These are phyloP conservation scores for Neurospora sp. DNA, from an alignment of 495 filamentous ascomycete species.

Conservation along the genomic window DNA sequence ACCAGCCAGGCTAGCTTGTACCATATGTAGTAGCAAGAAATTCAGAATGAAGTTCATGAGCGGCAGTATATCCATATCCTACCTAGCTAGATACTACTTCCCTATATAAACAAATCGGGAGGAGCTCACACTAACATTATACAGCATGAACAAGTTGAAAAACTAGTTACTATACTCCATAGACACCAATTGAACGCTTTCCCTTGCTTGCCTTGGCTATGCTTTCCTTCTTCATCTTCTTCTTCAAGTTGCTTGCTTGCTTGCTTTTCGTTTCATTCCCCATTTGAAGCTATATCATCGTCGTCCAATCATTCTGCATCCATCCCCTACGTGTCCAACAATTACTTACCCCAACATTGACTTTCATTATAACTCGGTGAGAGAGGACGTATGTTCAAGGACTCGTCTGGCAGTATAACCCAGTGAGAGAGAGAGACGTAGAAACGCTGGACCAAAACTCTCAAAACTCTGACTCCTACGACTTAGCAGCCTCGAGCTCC, in stretches of 20 bases:
- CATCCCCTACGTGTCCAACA: neutral
- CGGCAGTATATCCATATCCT: neutral
- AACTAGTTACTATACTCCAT: neutral
- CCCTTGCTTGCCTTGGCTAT: neutral
- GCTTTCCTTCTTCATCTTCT: neutral
- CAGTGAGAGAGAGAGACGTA: neutral
- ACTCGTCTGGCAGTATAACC: neutral
- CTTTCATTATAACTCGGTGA: neutral
- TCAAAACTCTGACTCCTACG: slow-evolving; percentile 13
- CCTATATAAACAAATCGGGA: neutral
- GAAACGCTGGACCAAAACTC: neutral
- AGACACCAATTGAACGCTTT: neutral
- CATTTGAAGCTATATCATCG: slow-evolving; percentile 1
- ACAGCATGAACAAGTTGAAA: neutral
- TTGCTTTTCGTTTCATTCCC: neutral
- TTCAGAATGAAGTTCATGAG: neutral
- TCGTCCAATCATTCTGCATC: neutral
- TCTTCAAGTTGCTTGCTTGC: neutral
- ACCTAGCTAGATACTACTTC: neutral
- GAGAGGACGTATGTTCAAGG: neutral
- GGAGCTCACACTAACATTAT: neutral
- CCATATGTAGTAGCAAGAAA: neutral
- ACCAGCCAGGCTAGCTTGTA: neutral
- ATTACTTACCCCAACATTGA: neutral
- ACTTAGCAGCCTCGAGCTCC: slow-evolving; percentile 48